Base-by-base conservation (phyloP, 1,139 yeast genomes). In the Hansenula sp. region DNA sequence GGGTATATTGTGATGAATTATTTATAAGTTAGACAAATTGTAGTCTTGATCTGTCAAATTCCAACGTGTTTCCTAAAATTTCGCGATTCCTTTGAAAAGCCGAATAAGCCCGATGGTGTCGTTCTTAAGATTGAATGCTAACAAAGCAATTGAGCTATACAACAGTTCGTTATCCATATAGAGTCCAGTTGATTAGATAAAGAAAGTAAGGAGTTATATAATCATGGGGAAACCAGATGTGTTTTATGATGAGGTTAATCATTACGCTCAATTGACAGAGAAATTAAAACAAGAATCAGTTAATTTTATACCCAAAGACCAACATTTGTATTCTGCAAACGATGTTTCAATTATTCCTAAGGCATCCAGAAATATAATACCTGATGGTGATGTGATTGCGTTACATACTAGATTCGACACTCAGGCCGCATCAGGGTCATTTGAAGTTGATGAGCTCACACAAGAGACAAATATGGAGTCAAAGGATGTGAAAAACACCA, bases 341-440 rank as follows among this genome's bases (percentile, higher is more conserved):
- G 53, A 50, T 17, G 45, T 46, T 7, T 32, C 51, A 7, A 33
- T 32, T 14, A 38, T 53, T 4, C 57, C 57, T 2, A n/a, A 30
- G 13, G 27, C 26, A 5, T 47, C 48, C 28, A 43, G 39, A 26
- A 32, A 39, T 11, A 11, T 42, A 3, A 39, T 40, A 1, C 36
- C 50, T 3, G 57, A 54, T 25, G 49, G 53, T 1, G 59, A 55
- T 35, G 43, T 48, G 3, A 40, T 51, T 17, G 46, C 44, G 8
- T 21, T 51, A 29, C 29, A 28, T 1, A 55, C 57, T 0, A 31
- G 43, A 18, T 55, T 55, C 38, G 59, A 53, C 26, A 12, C 18
- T 7, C 57, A 55, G 31, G 51, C 56, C 1, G 42, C 52, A 0
- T 7, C 39, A 8, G 59, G 59, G 0, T 28, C 36, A 22, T 51